Percentiles rank a stretch among this genome's conserved stretches.
Conservation (phyloP, 257 asterid species). For the Solanum megistacrolobum region DNA sequence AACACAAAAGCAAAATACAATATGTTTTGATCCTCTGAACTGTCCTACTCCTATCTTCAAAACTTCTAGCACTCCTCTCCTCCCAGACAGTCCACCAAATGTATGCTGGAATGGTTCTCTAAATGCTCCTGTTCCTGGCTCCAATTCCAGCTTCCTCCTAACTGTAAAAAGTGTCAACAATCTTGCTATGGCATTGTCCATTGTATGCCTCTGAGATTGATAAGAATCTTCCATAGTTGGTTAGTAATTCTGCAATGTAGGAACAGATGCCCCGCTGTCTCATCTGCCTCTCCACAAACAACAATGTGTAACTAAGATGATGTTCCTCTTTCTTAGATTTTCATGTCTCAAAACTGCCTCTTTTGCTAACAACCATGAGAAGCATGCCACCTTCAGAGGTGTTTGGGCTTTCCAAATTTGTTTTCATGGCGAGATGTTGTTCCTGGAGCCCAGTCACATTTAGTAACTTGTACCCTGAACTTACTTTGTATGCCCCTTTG, state of each 20-base stretch:
- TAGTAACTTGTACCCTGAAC: not conserved
- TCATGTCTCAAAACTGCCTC: not conserved
- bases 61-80: not conserved
- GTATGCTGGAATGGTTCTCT: not conserved
- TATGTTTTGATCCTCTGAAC: not conserved
- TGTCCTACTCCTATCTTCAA: not conserved
- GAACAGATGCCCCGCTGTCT: not conserved
- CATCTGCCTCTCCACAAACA: not conserved
- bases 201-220: not conserved
- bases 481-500: not conserved
- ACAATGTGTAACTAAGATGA: not conserved
- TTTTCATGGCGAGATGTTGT: not conserved
- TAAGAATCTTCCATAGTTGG: not conserved
- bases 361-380: not conserved
- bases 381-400: not conserved
- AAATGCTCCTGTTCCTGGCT: not conserved
- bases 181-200: not conserved
- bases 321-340: not conserved
- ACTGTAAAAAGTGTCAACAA: not conserved
- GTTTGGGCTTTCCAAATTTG: not conserved
- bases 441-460: not conserved
- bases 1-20: not conserved
- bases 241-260: not conserved
- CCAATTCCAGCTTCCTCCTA: not conserved
- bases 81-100: not conserved